Evolutionary conservation across 2,329 filamentous ascomycete genomes (phyloP).

Genomic region (Niveomyces coronatus): DNA sequence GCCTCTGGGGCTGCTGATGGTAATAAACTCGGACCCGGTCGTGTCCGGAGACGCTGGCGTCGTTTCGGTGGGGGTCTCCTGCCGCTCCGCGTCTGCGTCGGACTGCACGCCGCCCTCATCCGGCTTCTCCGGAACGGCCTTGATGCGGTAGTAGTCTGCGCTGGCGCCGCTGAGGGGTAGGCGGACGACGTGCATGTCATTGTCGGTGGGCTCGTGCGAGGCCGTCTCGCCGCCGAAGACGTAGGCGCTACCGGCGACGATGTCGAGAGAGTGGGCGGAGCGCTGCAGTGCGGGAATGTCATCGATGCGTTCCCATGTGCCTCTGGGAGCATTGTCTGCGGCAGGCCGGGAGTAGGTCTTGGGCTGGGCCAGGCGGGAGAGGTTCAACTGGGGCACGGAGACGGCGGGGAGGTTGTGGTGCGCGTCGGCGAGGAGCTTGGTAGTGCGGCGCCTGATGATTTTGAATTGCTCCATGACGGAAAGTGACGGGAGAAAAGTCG

Average conservation of each 20-base stretch:
- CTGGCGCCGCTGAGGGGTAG: slow-evolving; percentile 47
- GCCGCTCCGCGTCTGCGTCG: slow-evolving; percentile 10
- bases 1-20: slow-evolving; percentile 14
- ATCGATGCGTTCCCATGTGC: slow-evolving; percentile 50
- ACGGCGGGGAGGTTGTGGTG: slow-evolving; percentile 34
- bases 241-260: slow-evolving; percentile 45
- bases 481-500: neutral
- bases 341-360: slow-evolving; percentile 9
- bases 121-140: slow-evolving; percentile 34
- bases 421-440: slow-evolving; percentile 40
- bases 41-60: slow-evolving; percentile 19
- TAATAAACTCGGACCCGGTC: slow-evolving; percentile 26
- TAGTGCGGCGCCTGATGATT: slow-evolving; percentile 44
- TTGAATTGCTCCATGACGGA: slow-evolving; percentile 41
- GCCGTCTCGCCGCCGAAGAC: slow-evolving; percentile 70
- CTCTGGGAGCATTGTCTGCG: slow-evolving; percentile 27
- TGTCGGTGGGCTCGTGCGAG: slow-evolving; percentile 59
- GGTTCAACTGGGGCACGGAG: slow-evolving; percentile 15
- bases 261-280: slow-evolving; percentile 63
- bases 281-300: slow-evolving; percentile 48
- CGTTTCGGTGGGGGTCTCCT: slow-evolving; percentile 9
- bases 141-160: slow-evolving; percentile 50
- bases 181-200: slow-evolving; percentile 57
- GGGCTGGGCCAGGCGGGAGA: neutral
- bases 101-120: slow-evolving; percentile 16